These are phyloP conservation scores for Penicillium paneum DNA, from an alignment of 2,329 filamentous ascomycete species.

Conservation along the genomic window DNA sequence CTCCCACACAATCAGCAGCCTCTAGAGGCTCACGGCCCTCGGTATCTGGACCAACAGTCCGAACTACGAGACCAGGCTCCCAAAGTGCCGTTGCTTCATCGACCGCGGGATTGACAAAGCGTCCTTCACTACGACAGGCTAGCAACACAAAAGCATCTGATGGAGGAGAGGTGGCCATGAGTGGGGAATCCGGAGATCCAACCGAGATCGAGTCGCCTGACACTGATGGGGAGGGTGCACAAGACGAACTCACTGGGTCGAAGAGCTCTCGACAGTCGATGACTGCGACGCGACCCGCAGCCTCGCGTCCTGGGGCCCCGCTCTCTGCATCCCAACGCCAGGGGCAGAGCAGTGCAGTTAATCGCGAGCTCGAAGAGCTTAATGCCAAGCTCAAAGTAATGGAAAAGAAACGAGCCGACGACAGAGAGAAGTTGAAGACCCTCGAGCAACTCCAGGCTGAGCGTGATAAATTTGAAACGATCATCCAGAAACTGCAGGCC, in stretches of 20 bases:
- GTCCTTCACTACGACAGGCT: conserved; percentile 33
- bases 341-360: conserved; percentile 48
- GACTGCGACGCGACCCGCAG: conserved; percentile 22
- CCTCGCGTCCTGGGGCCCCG: conserved; percentile 27
- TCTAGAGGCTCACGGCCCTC: conserved; percentile 41
- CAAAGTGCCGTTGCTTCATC: conserved; percentile 25
- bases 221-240: conserved; percentile 21
- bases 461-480: conserved; percentile 59
- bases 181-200: conserved; percentile 29
- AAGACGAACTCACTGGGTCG: conserved; percentile 19
- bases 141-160: conserved; percentile 27
- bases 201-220: conserved; percentile 29
- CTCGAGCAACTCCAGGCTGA: conserved; percentile 69
- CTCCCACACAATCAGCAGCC: conserved; percentile 39
- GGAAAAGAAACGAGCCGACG: conserved; percentile 81
- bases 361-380: conserved; percentile 76
- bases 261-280: conserved; percentile 25
- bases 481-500: conserved; percentile 85
- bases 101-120: conserved; percentile 28
- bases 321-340: conserved; percentile 41
- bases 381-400: conserved; percentile 83
- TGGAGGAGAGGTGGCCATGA: conserved; percentile 25
- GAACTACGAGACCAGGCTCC: conserved; percentile 33
- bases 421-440: conserved; percentile 77
- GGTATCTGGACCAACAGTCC: conserved; percentile 32